A percentile compares a stretch with the other conserved stretches of the same genome.
phyloP scores from a whole-genome alignment of 257 asterid species.

The Penstemon newberryi region DNA sequence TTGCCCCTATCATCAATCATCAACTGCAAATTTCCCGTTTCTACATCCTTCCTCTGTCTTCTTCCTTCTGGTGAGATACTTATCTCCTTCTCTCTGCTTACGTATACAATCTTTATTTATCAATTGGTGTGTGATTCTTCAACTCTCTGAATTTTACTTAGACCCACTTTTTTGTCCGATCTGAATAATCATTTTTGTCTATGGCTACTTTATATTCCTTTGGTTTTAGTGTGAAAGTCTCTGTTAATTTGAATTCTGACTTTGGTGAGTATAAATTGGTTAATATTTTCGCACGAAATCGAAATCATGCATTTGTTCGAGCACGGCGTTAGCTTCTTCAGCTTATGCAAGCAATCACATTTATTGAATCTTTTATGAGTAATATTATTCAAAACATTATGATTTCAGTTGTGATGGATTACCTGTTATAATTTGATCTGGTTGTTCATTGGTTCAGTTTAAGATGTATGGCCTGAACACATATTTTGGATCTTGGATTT shows the following conservation, averaged over 20 bases:
- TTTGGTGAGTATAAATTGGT: conserved; percentile 16
- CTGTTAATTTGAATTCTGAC: conserved; percentile 13
- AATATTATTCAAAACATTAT: conserved; percentile 10
- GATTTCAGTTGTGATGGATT: conserved; percentile 3
- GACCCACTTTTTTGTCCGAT: conserved; percentile 20
- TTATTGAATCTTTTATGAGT: background rate
- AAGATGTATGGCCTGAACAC: background rate
- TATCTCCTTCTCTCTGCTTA: conserved; percentile 6
- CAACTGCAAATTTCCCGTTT: conserved; percentile 2
- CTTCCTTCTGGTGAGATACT: conserved; percentile 24
- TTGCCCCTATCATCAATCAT: conserved; percentile 29
- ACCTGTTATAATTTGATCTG: background rate
- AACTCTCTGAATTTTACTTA: conserved; percentile 5
- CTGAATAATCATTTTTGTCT: conserved; percentile 20
- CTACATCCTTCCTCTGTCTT: conserved; percentile 19
- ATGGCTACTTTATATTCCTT: conserved; percentile 10
- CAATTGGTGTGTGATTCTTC: background rate
- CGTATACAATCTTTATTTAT: background rate
- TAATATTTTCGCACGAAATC: background rate
- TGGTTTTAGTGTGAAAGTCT: background rate
- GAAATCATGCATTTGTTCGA: conserved; percentile 8
- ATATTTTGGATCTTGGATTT: too few species aligned
- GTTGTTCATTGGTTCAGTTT: conserved; percentile 12
- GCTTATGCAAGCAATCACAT: conserved; percentile 2
- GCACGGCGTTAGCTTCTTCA: conserved; percentile 13